Base-by-base conservation (phyloP, 306 rosid species). In the Abrus pulchellus region DNA sequence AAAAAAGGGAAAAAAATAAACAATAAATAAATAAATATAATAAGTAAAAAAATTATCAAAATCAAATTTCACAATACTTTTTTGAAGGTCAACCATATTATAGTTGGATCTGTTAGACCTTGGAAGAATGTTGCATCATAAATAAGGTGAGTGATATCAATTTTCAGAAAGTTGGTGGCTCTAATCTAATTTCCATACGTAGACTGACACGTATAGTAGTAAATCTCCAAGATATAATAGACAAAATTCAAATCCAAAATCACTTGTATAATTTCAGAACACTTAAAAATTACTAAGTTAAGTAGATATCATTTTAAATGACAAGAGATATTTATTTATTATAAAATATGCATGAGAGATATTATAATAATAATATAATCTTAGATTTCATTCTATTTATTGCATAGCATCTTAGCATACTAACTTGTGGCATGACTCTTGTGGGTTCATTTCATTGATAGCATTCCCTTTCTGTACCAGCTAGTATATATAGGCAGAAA, bases 341-440 rank as follows among this genome's bases (percentile, higher is more conserved):
- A 44, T 33, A 56, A 74, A 11, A 30, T 6, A 38, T 68, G 36
- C 57, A 72, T 71, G 54, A 57, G 40, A 27, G 77, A 81, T 80
- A 69, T 82, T 59, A 70, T 30, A 71, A 5, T n/a, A 74, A 5
- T n/a, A 79, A 82, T 48, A 84, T 68, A 74, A 0, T 28, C 2
- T 44, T 69, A 68, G 87, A 88, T 89, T 69, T 89, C 70, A 76
- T 67, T 78, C 88, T 86, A 92, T 87, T 79, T 91, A 86, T 65
- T 73, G 53, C 60, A 44, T 77, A 81, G 72, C 74, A 64, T 32
- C 76, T 73, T 47, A 88, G 43, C 29, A 40, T 63, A 65, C 80
- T 72, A 75, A 50, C 85, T 57, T 63, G 80, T 78, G 93, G 90
- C 97, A 89, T 87, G 93, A 79, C 54, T 75, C 89, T 83, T 87